These are phyloP conservation scores for Helenozyma baotianmanensis DNA, from an alignment of 805 yeast genomes.

Conservation along the genomic window DNA sequence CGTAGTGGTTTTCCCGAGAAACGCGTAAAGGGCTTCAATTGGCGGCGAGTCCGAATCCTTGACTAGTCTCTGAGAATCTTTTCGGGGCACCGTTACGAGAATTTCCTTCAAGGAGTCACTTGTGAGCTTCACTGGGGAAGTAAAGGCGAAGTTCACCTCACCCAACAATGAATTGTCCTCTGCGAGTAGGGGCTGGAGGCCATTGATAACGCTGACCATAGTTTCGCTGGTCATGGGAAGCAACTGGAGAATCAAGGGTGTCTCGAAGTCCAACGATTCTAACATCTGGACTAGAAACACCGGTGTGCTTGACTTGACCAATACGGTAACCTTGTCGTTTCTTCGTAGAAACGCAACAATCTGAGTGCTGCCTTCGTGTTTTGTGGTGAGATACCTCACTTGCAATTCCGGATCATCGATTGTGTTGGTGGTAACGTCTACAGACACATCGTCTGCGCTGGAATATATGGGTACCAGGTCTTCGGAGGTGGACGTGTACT, in stretches of 20 bases:
- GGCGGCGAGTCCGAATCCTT: conserved; percentile 1
- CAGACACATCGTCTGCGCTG: conserved; percentile 8
- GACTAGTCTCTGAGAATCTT: conserved; percentile 5
- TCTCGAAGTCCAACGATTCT: conserved; percentile 8
- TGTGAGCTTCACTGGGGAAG: conserved; percentile 5
- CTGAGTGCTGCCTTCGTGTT: conserved; percentile 3
- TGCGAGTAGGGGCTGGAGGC: background rate
- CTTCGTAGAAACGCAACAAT: conserved; percentile 6
- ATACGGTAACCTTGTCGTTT: conserved; percentile 1
- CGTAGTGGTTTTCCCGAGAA: conserved; percentile 11
- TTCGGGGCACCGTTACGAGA: conserved; percentile 4
- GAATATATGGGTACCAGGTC: conserved; percentile 9
- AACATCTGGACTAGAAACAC: conserved; percentile 8
- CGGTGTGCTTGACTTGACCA: conserved; percentile 5
- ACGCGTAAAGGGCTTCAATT: conserved; percentile 3
- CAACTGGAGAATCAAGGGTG: conserved; percentile 6
- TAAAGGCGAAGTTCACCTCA: conserved; percentile 7
- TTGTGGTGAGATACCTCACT: conserved; percentile 4
- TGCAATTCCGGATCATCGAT: background rate
- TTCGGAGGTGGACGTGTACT: conserved; percentile 6
- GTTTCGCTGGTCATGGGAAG: conserved; percentile 1
- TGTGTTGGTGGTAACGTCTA: conserved; percentile 1
- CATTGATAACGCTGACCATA: conserved; percentile 3
- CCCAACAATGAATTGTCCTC: conserved; percentile 5
- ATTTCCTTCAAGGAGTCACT: conserved; percentile 8